Percentiles rank a stretch among this genome's conserved stretches.
Conservation (phyloP, 202 grass and related monocot species). For the Digitaria exilis region DNA sequence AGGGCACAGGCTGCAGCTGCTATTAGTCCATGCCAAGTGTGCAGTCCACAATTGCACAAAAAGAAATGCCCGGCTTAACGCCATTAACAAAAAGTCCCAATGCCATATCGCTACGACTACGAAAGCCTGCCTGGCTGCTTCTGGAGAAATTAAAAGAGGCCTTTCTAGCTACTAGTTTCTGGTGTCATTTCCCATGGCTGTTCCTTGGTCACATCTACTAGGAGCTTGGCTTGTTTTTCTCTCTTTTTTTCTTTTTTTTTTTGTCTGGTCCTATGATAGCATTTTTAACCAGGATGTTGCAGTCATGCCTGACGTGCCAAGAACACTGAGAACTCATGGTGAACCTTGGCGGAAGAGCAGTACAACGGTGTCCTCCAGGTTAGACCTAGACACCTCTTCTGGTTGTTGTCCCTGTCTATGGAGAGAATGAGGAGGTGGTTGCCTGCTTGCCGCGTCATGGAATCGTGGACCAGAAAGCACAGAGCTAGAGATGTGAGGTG, state of each 20-base stretch:
- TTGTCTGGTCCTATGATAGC: neutral
- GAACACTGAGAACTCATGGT: neutral
- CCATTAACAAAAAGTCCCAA: neutral
- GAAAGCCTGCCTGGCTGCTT: conserved; percentile 7
- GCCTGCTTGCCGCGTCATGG: conserved; percentile 34
- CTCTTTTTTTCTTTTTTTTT: neutral
- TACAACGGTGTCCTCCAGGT: conserved; percentile 28
- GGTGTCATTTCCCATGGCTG: conserved; percentile 13
- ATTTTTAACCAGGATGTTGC: conserved; percentile 6
- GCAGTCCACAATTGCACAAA: conserved; percentile 41
- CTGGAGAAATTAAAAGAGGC: neutral
- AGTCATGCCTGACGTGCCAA: conserved; percentile 11
- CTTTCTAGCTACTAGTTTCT: neutral
- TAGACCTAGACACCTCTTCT: neutral
- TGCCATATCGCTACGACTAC: neutral
- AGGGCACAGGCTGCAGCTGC: conserved; percentile 19
- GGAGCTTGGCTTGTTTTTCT: neutral
- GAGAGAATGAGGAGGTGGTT: neutral
- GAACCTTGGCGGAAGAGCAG: neutral
- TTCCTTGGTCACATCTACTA: conserved; percentile 19
- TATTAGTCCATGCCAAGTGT: conserved; percentile 45
- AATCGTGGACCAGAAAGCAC: conserved; percentile 38
- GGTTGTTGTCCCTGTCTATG: neutral
- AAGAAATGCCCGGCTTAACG: neutral
- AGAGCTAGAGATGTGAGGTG: neutral